phyloP scores from a whole-genome alignment of 371 early-diverging fungal species.

The Saksenaea oblongispora region DNA sequence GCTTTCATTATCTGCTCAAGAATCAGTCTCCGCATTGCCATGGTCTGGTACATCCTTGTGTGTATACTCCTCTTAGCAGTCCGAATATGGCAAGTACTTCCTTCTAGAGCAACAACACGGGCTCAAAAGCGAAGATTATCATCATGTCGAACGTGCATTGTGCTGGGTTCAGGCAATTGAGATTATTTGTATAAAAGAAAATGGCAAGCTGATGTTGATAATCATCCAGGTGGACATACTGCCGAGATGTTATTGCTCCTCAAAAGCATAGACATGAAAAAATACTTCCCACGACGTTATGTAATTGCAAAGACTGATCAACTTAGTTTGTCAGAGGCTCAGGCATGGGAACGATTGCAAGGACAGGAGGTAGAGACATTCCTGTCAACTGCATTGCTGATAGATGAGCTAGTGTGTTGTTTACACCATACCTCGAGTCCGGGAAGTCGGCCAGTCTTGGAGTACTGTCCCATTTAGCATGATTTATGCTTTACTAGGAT shows the following conservation, averaged over 20 bases:
- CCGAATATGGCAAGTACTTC: slow-evolving; percentile 2
- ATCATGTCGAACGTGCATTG: slow-evolving; percentile 34
- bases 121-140: not conserved
- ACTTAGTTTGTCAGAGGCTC: slow-evolving; percentile 58
- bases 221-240: slow-evolving; percentile 69
- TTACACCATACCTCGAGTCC: slow-evolving; percentile 62
- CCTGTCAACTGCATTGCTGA: not conserved
- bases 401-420: slow-evolving; percentile 36
- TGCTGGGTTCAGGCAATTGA: slow-evolving; percentile 51
- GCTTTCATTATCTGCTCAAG: too few species aligned
- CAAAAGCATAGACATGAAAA: slow-evolving; percentile 37
- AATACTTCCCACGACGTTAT: slow-evolving; percentile 65
- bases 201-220: not conserved
- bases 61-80: not conserved
- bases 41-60: not conserved
- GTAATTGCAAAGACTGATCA: slow-evolving; percentile 62
- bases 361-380: not conserved
- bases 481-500: slow-evolving; percentile 38
- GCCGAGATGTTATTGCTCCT: slow-evolving; percentile 80
- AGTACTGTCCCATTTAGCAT: slow-evolving; percentile 60
- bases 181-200: not conserved
- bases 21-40: not conserved
- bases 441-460: slow-evolving; percentile 75
- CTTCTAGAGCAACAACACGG: not conserved
- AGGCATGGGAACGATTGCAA: slow-evolving; percentile 40